phyloP scores from a whole-genome alignment of 1,284 basidiomycete species.

The Ustilago vetiveriae region DNA sequence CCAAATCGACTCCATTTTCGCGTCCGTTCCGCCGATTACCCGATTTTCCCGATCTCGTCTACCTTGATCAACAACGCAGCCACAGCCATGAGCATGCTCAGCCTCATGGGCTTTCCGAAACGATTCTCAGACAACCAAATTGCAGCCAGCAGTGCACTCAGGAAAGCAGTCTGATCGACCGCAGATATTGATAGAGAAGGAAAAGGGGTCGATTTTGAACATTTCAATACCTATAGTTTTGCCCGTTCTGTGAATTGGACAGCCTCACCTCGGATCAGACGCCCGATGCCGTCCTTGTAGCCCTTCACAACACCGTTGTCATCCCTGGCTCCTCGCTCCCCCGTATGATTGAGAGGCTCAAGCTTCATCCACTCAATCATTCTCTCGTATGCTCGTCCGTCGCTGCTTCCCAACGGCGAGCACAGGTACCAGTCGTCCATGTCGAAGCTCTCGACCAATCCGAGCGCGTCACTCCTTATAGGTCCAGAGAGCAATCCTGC shows the following conservation, averaged over 20 bases:
- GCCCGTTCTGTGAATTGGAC: constrained; percentile 35
- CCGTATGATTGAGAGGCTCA: constrained; percentile 55
- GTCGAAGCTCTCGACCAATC: constrained; percentile 54
- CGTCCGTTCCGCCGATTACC: background rate
- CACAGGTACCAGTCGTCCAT: constrained; percentile 61
- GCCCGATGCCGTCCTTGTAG: constrained; percentile 47
- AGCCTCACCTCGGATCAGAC: constrained; percentile 51
- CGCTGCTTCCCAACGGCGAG: constrained; percentile 49
- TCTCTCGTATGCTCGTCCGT: constrained; percentile 53
- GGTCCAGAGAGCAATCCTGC: constrained; percentile 29
- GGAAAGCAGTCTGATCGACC: too few species aligned
- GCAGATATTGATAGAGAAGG: too few species aligned
- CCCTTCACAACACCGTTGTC: constrained; percentile 54
- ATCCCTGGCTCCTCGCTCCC: constrained; percentile 46
- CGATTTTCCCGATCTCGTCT: background rate
- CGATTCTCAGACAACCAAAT: too few species aligned
- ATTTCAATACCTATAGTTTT: constrained; percentile 27
- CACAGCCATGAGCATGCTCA: too few species aligned
- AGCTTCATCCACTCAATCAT: constrained; percentile 60
- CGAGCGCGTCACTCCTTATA: constrained; percentile 39
- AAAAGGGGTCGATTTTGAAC: too few species aligned
- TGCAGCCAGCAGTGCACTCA: too few species aligned
- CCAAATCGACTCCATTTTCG: constrained; percentile 2
- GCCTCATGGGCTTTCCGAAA: too few species aligned
- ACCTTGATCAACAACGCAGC: background rate